Base-by-base conservation (phyloP, 2,329 filamentous ascomycete genomes). In the Daldinia sp. region DNA sequence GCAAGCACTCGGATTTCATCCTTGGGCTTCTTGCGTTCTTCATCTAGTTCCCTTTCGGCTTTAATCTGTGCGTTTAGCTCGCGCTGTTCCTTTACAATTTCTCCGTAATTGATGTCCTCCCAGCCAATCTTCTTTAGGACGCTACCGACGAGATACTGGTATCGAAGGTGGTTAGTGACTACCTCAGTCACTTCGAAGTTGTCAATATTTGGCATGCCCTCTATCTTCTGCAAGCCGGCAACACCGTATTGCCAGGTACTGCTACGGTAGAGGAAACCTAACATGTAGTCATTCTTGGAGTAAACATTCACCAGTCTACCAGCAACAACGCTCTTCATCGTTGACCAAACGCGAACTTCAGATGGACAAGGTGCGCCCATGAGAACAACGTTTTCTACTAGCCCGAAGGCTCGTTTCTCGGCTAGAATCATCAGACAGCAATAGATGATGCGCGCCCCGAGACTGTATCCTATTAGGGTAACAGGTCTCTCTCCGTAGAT, bases 301-400 rank as follows among this genome's bases (percentile, higher is more conserved):
- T 90, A 97, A 3, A 95, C 93, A 70, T 97, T 98, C 72, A 97
- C 84, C n/a, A 97, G 82, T 19, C 93, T 87, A 0, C 94, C 93
- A 37, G 87, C 85, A 3, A 96, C 92, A 2, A 94, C 91, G 61
- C 87, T 90, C 66, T 91, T 88, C 73, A 97, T 84, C 4, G 87
- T 83, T 25, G 90, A 83, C 94, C 94, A 97, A 54, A 91, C 87
- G 6, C 84, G 82, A 1, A 83, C 84, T 19, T 90, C 85, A 1
- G 90, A 87, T 0, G 94, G 92, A 4, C 89, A 89, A 0, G 94
- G 93, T 0, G 91, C 85, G 1, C 94, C 94, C 74, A 97, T 92
- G 54, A 98, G 75, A 23, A 97, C 89, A 1, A 91, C 93, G 13
- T 88, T 90, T 71, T 97, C 94, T 19, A 98, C 80, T 1, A 97